phyloP scores from a whole-genome alignment of 192 early-diverging fungal genomes.

The Coemansia sp. region DNA sequence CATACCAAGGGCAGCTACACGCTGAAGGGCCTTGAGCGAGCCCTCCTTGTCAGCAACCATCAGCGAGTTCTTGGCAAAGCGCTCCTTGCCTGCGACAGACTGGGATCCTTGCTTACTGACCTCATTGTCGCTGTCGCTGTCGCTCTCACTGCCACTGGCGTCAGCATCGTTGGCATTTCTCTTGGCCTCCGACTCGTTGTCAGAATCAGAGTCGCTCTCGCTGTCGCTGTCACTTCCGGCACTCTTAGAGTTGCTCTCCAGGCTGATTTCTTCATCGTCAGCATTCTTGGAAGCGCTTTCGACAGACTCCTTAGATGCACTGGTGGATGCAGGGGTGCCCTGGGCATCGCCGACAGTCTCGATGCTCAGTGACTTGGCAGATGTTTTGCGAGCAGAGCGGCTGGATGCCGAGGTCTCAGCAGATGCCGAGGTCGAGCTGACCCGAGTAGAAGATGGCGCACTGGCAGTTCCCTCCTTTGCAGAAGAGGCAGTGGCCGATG shows the following conservation, averaged over 20 bases:
- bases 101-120: not conserved
- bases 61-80: not conserved
- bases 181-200: slow-evolving; percentile 10
- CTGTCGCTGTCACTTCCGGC: slow-evolving; percentile 15
- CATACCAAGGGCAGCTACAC: slow-evolving; percentile 32
- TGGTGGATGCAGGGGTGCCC: not conserved
- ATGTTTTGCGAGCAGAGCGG: slow-evolving; percentile 3
- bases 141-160: not conserved
- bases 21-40: slow-evolving; percentile 27
- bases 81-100: not conserved
- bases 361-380: slow-evolving; percentile 31
- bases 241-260: slow-evolving; percentile 5
- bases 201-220: slow-evolving; percentile 22
- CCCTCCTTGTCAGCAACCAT: slow-evolving; percentile 1
- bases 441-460: not conserved
- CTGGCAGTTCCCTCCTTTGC: slow-evolving; percentile 4
- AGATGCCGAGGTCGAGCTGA: not conserved
- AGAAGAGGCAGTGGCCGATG: slow-evolving; percentile 6
- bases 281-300: too few species aligned
- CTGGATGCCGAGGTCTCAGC: slow-evolving; percentile 1
- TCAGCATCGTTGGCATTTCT: slow-evolving; percentile 2
- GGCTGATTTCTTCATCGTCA: too few species aligned
- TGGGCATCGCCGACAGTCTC: slow-evolving; percentile 20
- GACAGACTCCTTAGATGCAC: too few species aligned
- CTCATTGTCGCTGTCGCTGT: slow-evolving; percentile 8